These are phyloP conservation scores for Tricholoma saponaceum DNA, from an alignment of 768 basidiomycete genomes.

Conservation along the genomic window DNA sequence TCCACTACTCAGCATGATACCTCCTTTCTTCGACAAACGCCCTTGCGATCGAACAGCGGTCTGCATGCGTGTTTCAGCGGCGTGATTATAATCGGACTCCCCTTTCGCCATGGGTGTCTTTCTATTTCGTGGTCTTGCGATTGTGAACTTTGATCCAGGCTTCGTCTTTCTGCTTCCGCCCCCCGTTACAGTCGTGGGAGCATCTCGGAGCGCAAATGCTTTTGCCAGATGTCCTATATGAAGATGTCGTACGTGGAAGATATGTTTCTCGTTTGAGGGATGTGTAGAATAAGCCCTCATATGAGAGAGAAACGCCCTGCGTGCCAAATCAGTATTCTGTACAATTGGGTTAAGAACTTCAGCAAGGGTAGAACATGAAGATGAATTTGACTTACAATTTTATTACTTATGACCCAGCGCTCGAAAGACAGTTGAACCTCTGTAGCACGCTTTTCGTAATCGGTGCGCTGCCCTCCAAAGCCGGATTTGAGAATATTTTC, in stretches of 20 bases:
- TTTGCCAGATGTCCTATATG: slow-evolving; percentile 95
- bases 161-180: slow-evolving; percentile 14
- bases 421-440: slow-evolving; percentile 95
- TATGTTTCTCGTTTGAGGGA: slow-evolving; percentile 90
- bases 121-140: slow-evolving; percentile 10
- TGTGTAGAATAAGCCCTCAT: slow-evolving; percentile 97
- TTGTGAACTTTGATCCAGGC: slow-evolving; percentile 12
- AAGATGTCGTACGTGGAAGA: slow-evolving; percentile 92
- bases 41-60: slow-evolving; percentile 82
- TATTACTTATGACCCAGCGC: slow-evolving; percentile 78
- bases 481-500: slow-evolving; percentile 74
- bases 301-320: slow-evolving; percentile 87
- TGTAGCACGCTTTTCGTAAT: slow-evolving; percentile 88
- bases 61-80: slow-evolving; percentile 82
- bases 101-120: slow-evolving; percentile 23
- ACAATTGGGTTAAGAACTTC: not conserved
- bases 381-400: slow-evolving; percentile 50
- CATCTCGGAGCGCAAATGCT: slow-evolving; percentile 85
- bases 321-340: slow-evolving; percentile 74
- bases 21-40: slow-evolving; percentile 73
- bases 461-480: slow-evolving; percentile 78
- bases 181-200: slow-evolving; percentile 54
- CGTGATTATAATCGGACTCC: slow-evolving; percentile 42
- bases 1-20: slow-evolving; percentile 65
- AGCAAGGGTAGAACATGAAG: slow-evolving; percentile 5